phyloP scores from a whole-genome alignment of 73 alveolate species.

The Uronychia setigera region DNA sequence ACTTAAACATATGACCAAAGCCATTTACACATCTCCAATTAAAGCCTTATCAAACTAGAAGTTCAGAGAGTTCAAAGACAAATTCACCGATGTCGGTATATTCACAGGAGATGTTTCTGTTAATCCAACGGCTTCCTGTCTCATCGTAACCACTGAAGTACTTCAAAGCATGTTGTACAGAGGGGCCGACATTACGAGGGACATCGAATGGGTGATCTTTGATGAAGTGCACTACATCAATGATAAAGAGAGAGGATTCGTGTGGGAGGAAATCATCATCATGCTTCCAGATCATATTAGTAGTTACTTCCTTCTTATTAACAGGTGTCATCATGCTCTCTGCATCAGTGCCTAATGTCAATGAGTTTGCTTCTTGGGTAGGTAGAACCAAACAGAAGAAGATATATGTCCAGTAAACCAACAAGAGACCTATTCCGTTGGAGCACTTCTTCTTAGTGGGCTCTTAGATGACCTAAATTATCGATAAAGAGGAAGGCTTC shows the following conservation, averaged over 20 bases:
- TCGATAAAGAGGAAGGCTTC: conserved; percentile 70
- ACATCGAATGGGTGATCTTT: conserved; percentile 94
- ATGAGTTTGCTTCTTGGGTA: conserved; percentile 98
- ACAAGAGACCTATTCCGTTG: conserved; percentile 96
- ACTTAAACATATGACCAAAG: conserved; percentile 84
- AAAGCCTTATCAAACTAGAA: conserved; percentile 98
- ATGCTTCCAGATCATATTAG: conserved; percentile 93
- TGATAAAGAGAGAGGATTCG: conserved; percentile 98
- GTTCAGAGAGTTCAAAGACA: conserved; percentile 92
- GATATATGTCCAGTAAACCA: conserved; percentile 91
- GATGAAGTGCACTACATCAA: conserved; percentile 98
- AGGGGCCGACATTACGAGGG: conserved; percentile 76
- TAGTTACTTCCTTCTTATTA: neutral
- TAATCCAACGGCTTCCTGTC: conserved; percentile 88
- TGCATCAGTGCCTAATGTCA: conserved; percentile 98
- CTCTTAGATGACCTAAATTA: conserved; percentile 71
- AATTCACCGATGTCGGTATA: conserved; percentile 97
- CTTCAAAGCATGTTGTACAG: conserved; percentile 86
- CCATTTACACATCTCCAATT: conserved; percentile 98
- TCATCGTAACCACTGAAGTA: conserved; percentile 98
- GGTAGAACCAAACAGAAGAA: conserved; percentile 90
- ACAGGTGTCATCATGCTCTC: conserved; percentile 85
- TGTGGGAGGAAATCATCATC: conserved; percentile 99
- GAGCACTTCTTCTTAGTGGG: conserved; percentile 82
- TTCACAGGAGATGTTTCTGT: conserved; percentile 92